phyloP scores from a whole-genome alignment of 1,139 yeast genomes.

The Diutina neorugosa region DNA sequence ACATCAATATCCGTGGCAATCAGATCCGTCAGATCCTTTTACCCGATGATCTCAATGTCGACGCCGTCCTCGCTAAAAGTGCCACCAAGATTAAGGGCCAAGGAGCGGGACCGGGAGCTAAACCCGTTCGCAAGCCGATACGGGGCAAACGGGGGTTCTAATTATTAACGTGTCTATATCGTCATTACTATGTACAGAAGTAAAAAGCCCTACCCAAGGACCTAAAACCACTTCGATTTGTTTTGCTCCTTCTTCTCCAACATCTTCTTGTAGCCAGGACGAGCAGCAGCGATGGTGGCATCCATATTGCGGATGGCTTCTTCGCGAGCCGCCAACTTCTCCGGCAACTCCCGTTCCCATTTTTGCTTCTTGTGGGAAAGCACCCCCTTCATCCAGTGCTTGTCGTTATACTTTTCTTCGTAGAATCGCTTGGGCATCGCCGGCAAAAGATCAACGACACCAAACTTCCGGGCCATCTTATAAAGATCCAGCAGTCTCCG shows the following conservation, averaged over 20 bases:
- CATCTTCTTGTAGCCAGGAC: conserved; percentile 51
- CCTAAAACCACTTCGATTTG: conserved; percentile 33
- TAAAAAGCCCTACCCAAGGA: not conserved
- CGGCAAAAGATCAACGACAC: conserved; percentile 72
- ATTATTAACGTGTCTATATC: not conserved
- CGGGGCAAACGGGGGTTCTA: conserved; percentile 9
- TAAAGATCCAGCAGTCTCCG: conserved; percentile 79
- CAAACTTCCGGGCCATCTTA: conserved; percentile 74
- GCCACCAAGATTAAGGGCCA: conserved; percentile 24
- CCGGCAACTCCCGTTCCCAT: conserved; percentile 62
- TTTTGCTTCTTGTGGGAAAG: conserved; percentile 68
- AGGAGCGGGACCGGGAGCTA: conserved; percentile 29
- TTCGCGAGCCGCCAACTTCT: conserved; percentile 45
- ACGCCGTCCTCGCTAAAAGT: conserved; percentile 46
- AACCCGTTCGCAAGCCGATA: conserved; percentile 9
- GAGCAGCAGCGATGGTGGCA: conserved; percentile 49
- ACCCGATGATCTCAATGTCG: conserved; percentile 84
- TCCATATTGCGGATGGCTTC: conserved; percentile 69
- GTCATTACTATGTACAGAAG: not conserved
- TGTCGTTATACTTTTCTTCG: conserved; percentile 62
- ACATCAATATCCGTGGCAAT: conserved; percentile 80
- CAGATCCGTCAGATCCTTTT: conserved; percentile 75
- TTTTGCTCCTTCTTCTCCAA: conserved; percentile 37
- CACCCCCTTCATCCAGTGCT: conserved; percentile 70
- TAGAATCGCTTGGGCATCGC: conserved; percentile 64